Percentiles rank a stretch among this genome's conserved stretches.
These are phyloP conservation scores for Yamadazyma siamensis DNA, from an alignment of 1,139 yeast species.

Conservation along the genomic window DNA sequence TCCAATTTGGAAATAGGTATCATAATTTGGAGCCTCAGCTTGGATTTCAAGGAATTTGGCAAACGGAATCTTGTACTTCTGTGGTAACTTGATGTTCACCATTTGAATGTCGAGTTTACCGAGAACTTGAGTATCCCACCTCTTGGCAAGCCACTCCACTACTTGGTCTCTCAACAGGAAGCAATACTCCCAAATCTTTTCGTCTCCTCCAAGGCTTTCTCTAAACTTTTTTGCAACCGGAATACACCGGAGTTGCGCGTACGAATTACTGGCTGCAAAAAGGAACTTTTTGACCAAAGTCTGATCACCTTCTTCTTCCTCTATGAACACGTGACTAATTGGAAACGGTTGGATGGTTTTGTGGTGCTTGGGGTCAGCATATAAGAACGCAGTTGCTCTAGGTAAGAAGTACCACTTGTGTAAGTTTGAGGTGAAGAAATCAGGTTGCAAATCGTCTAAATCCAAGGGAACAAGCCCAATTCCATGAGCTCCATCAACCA, in stretches of 20 bases:
- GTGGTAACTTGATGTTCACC: constrained; percentile 38
- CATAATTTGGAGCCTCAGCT: neutral
- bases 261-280: constrained; percentile 35
- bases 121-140: constrained; percentile 35
- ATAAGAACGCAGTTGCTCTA: constrained; percentile 56
- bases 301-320: constrained; percentile 20
- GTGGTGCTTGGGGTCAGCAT: constrained; percentile 54
- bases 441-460: constrained; percentile 48
- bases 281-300: constrained; percentile 37
- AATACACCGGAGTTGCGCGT: constrained; percentile 24
- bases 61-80: constrained; percentile 11
- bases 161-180: constrained; percentile 30
- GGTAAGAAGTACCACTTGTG: constrained; percentile 73
- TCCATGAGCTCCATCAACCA: constrained; percentile 74
- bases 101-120: constrained; percentile 28
- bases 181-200: constrained; percentile 47
- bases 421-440: constrained; percentile 58
- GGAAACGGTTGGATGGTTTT: constrained; percentile 55
- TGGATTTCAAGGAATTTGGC: constrained; percentile 4
- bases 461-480: constrained; percentile 52
- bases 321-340: constrained; percentile 39
- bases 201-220: constrained; percentile 54
- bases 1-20: constrained; percentile 40
- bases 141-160: constrained; percentile 30
- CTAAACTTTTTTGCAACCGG: constrained; percentile 50